phyloP scores from a whole-genome alignment of 495 filamentous ascomycete genomes.

The Daldinia loculata region DNA sequence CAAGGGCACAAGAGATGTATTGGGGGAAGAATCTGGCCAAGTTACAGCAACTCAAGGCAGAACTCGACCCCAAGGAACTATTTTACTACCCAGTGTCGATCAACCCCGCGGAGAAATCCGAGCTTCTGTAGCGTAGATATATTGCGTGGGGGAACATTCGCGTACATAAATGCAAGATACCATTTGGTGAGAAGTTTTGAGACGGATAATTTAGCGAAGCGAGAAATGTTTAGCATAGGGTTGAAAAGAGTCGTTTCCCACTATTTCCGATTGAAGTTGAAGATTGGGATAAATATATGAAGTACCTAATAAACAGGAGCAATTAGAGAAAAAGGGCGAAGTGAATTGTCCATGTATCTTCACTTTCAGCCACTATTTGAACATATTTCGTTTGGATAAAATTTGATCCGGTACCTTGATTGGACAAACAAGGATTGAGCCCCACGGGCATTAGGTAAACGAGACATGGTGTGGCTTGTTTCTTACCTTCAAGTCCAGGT shows the following conservation, averaged over 20 bases:
- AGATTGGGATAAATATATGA: not conserved
- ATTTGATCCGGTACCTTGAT: not conserved
- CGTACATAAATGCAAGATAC: conserved; percentile 32
- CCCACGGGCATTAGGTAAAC: not conserved
- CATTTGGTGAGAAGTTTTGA: conserved; percentile 5
- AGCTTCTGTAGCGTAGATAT: conserved; percentile 15
- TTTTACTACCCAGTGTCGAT: conserved; percentile 72
- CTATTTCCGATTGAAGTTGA: too few species aligned
- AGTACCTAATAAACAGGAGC: too few species aligned
- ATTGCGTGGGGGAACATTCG: not conserved
- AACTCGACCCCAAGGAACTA: conserved; percentile 64
- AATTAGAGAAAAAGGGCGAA: too few species aligned
- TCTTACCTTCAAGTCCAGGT: not conserved
- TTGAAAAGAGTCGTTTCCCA: too few species aligned
- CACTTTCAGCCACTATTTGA: not conserved
- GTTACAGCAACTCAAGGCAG: conserved; percentile 63
- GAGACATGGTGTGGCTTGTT: not conserved
- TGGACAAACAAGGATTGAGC: not conserved
- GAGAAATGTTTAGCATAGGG: not conserved
- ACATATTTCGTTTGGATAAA: not conserved
- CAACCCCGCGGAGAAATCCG: conserved; percentile 41
- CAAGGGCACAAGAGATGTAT: conserved; percentile 55
- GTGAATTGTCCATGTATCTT: too few species aligned
- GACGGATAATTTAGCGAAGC: not conserved
- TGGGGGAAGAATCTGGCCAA: conserved; percentile 62